Base-by-base conservation (phyloP, 768 basidiomycete species). In the Cystofilobasidium capitatum region DNA sequence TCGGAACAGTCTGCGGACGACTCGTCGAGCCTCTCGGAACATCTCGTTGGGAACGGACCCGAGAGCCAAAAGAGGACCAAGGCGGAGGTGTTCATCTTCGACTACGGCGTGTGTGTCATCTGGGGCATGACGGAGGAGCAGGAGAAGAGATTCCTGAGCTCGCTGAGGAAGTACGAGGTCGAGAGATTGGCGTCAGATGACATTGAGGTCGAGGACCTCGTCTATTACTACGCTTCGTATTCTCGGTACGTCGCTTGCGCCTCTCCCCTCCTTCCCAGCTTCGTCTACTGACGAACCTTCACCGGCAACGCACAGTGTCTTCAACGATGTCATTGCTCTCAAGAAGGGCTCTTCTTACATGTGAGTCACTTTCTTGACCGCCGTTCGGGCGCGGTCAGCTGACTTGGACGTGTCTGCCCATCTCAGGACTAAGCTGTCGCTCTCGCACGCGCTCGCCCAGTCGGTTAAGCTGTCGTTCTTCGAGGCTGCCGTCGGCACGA, bases 401-500 rank as follows among this genome's bases (percentile, higher is more conserved):
- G 26, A 17, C 5, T 16, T 29, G 26, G 10, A 26, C 35, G 22
- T 33, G 3, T n/a, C 47, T 40, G 47, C 40, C 26, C 40, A 58
- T 39, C 29, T 47, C 72, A 96, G 92, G 92, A 96, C 93, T 6
- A 97, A 96, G 78, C 80, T 97, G 10, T 92, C 93, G 2, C 78
- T 97, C 54, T 96, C 93, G 20, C 91, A 97, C 76, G 92, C 93
- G 0, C 82, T 97, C 49, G 87, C 93, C 22, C 93, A 96, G 81
- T 94, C 91, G 20, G 93, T 94, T 71, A 97, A 96, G 79, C 94
- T 97, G 76, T 96, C 93, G 13, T 79, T 96, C 86, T 96, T 96
- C 73, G 93, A 97, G 79, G 88, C 89, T 51, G 81, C 93, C 47
- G 91, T 97, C 70, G 88, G 90, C 47, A 83, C 84, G 22, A 96